phyloP scores from a whole-genome alignment of 2,329 filamentous ascomycete species.

The Cladosporium austrohemisphaericum region DNA sequence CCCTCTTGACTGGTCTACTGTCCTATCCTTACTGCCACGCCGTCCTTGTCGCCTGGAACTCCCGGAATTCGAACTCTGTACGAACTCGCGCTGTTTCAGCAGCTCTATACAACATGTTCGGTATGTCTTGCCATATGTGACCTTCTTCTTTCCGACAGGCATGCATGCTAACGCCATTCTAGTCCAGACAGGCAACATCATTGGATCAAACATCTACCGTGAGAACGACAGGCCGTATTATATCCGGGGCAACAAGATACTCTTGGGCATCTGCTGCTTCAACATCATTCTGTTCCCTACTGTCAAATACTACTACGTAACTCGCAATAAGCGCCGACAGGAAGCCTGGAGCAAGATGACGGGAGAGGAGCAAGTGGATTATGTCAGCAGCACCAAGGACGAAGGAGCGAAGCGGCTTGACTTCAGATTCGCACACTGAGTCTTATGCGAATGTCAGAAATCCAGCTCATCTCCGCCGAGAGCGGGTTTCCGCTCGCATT shows the following conservation, averaged over 20 bases:
- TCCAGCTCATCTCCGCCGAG: too few species aligned
- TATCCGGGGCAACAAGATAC: conserved; percentile 38
- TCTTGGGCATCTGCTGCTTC: conserved; percentile 30
- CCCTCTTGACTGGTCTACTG: conserved; percentile 38
- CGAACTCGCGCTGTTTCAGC: conserved; percentile 42
- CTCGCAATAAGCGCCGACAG: conserved; percentile 25
- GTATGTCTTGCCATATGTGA: conserved; percentile 1
- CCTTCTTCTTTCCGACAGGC: conserved; percentile 10
- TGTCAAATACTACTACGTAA: conserved; percentile 34
- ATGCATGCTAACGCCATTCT: too few species aligned
- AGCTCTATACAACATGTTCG: conserved; percentile 40
- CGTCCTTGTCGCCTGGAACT: conserved; percentile 42
- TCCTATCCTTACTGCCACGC: conserved; percentile 44
- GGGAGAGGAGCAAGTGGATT: conserved; percentile 47
- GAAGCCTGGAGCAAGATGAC: conserved; percentile 45
- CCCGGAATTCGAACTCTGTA: conserved; percentile 41
- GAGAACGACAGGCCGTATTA: conserved; percentile 45
- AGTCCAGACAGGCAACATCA: conserved; percentile 45
- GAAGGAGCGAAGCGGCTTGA: conserved; percentile 40
- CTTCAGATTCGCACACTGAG: conserved; percentile 35
- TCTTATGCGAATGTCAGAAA: too few species aligned
- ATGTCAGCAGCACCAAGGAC: conserved; percentile 41
- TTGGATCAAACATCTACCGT: conserved; percentile 48
- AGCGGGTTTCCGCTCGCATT: too few species aligned
- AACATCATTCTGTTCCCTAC: conserved; percentile 31